Conservation (phyloP, 306 rosid species). For the Amphicarpaea edgeworthii region DNA sequence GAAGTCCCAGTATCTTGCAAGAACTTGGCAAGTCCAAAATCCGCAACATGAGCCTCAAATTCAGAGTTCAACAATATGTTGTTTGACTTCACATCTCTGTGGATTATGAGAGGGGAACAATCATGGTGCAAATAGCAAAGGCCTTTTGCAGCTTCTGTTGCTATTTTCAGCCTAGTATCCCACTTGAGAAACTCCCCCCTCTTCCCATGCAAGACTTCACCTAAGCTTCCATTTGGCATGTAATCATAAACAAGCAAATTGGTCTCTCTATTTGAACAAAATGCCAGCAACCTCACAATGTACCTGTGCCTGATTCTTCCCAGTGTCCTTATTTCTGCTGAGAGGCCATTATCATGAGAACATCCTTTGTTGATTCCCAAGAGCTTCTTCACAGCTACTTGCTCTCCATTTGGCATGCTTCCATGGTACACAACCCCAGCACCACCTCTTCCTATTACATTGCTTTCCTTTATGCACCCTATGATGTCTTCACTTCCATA, state of each 20-base stretch:
- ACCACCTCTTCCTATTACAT: slow-evolving; percentile 87
- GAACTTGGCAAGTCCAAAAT: slow-evolving; percentile 94
- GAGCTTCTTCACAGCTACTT: slow-evolving; percentile 86
- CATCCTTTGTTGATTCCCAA: slow-evolving; percentile 78
- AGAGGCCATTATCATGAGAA: slow-evolving; percentile 83
- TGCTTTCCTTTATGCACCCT: slow-evolving; percentile 80
- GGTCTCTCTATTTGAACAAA: slow-evolving; percentile 78
- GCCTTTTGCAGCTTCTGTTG: slow-evolving; percentile 91
- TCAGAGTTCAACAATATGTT: slow-evolving; percentile 79
- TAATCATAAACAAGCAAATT: slow-evolving; percentile 90
- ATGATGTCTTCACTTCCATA: slow-evolving; percentile 76
- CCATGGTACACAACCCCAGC: slow-evolving; percentile 94
- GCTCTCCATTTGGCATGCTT: slow-evolving; percentile 77
- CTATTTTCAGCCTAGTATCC: slow-evolving; percentile 82
- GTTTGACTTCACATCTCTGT: slow-evolving; percentile 92
- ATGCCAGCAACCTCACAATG: slow-evolving; percentile 82
- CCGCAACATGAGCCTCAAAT: slow-evolving; percentile 95
- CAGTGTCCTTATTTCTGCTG: slow-evolving; percentile 82
- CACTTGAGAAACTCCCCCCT: slow-evolving; percentile 78
- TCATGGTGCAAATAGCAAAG: slow-evolving; percentile 93
- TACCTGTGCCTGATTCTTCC: slow-evolving; percentile 90
- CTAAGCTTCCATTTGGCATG: slow-evolving; percentile 89
- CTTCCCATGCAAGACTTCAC: slow-evolving; percentile 88
- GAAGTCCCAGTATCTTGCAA: slow-evolving; percentile 82
- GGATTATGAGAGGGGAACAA: slow-evolving; percentile 83